Evolutionary conservation across 108 stramenopile genomes (phyloP).

Genomic region (Cyclotella sp.): DNA sequence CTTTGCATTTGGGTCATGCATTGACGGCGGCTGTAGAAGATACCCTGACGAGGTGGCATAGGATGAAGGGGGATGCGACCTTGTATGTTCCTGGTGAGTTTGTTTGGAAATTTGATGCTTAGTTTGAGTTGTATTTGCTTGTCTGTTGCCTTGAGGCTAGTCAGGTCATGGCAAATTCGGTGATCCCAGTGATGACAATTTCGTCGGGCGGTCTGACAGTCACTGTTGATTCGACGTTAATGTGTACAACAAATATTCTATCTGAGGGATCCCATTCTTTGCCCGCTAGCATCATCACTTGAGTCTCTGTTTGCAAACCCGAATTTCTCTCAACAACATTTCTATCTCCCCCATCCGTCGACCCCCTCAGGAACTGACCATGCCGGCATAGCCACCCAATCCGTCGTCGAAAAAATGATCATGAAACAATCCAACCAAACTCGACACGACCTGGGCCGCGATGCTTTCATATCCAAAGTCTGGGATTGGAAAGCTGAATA

Average conservation of each 20-base stretch:
- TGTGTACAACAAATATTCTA: slow-evolving; percentile 48
- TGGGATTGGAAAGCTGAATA: slow-evolving; percentile 99
- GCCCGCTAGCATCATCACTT: background rate
- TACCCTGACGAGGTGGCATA: slow-evolving; percentile 97
- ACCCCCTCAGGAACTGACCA: slow-evolving; percentile 90
- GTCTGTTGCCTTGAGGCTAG: background rate
- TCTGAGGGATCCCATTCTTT: slow-evolving; percentile 35
- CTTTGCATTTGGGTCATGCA: slow-evolving; percentile 98
- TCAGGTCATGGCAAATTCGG: background rate
- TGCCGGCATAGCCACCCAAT: slow-evolving; percentile 99
- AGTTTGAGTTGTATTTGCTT: slow-evolving; percentile 3
- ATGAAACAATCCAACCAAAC: slow-evolving; percentile 89
- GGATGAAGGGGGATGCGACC: slow-evolving; percentile 97
- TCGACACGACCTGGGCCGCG: slow-evolving; percentile 98
- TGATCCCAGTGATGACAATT: slow-evolving; percentile 46
- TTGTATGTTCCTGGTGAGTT: slow-evolving; percentile 94
- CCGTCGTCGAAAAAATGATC: slow-evolving; percentile 98
- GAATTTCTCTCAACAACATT: too few relatives aligned
- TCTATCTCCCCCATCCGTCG: background rate
- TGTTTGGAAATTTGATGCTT: background rate
- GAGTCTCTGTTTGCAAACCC: background rate
- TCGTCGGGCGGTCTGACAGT: slow-evolving; percentile 55
- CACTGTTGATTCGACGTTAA: slow-evolving; percentile 56
- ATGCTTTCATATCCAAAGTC: slow-evolving; percentile 93
- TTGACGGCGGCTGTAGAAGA: slow-evolving; percentile 98